A percentile compares a stretch with the other conserved stretches of the same genome.
Evolutionary conservation across 305 asterid species (phyloP).

Genomic region (Fraxinus nigra): DNA sequence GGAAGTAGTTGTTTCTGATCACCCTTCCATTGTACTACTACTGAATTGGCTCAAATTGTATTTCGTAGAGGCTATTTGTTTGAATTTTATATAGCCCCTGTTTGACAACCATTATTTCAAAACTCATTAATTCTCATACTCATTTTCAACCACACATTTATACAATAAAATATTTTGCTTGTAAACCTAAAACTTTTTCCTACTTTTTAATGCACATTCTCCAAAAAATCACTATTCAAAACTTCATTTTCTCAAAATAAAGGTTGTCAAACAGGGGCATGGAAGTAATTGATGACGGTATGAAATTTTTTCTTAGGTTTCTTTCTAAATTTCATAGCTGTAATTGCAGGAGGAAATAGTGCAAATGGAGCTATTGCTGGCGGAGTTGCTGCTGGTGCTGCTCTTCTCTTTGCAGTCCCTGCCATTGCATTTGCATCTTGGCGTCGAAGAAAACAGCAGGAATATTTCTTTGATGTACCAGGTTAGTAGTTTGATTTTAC

Average conservation of each 20-base stretch:
- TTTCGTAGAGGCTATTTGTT: not conserved
- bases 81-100: not conserved
- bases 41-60: not conserved
- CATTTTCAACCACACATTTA: no score
- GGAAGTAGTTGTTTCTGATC: not conserved
- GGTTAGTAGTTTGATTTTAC: conserved; percentile 29
- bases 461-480: conserved; percentile 62
- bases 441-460: conserved; percentile 60
- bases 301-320: not conserved
- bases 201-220: no score
- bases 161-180: no score
- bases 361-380: conserved; percentile 65
- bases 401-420: conserved; percentile 59
- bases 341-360: conserved; percentile 38
- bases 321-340: conserved; percentile 1
- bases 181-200: no score
- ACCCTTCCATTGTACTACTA: not conserved
- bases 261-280: no score
- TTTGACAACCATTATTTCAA: no score
- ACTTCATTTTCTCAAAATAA: no score
- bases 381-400: conserved; percentile 72
- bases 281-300: not conserved
- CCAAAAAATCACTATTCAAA: no score
- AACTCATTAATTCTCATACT: no score
- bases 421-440: conserved; percentile 69